Evolutionary conservation across 352 stramenopile species (phyloP).

Genomic region (Phytophthora meadii): DNA sequence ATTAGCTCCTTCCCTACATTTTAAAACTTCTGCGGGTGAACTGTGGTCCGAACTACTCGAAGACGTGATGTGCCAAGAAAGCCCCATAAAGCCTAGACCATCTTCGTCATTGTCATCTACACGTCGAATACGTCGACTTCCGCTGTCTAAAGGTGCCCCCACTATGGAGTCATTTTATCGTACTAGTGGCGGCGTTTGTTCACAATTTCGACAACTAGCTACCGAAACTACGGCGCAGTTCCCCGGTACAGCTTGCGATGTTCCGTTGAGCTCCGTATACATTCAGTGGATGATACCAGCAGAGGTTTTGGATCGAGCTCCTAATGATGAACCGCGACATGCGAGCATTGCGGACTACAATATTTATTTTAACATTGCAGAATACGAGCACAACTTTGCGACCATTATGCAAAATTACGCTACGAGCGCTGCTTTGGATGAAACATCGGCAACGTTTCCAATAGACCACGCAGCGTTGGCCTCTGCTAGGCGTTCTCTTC

Average conservation of each 20-base stretch:
- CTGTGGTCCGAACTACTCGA: slow-evolving; percentile 33
- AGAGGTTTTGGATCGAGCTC: not conserved
- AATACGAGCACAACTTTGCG: slow-evolving; percentile 44
- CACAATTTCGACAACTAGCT: slow-evolving; percentile 34
- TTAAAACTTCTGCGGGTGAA: slow-evolving; percentile 28
- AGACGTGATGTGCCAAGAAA: slow-evolving; percentile 2
- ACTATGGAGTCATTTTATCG: slow-evolving; percentile 2
- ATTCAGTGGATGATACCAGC: slow-evolving; percentile 41
- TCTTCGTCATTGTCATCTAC: slow-evolving; percentile 24
- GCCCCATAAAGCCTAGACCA: slow-evolving; percentile 8
- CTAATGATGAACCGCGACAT: not conserved
- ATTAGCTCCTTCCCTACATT: slow-evolving; percentile 38
- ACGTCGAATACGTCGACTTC: slow-evolving; percentile 30
- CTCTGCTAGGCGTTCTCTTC: slow-evolving; percentile 24
- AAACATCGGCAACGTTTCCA: not conserved
- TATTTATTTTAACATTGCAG: slow-evolving; percentile 47
- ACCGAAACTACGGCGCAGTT: slow-evolving; percentile 36
- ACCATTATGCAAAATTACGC: slow-evolving; percentile 37
- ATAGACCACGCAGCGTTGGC: slow-evolving; percentile 21
- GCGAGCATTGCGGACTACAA: slow-evolving; percentile 28
- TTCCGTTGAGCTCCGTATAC: slow-evolving; percentile 42
- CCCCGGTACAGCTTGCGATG: slow-evolving; percentile 38
- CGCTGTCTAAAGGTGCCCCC: slow-evolving; percentile 2
- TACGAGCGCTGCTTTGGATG: slow-evolving; percentile 18
- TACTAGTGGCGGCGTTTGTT: slow-evolving; percentile 15